Base-by-base conservation (phyloP, 2,329 filamentous ascomycete species). In the Epicoccum nigrum region DNA sequence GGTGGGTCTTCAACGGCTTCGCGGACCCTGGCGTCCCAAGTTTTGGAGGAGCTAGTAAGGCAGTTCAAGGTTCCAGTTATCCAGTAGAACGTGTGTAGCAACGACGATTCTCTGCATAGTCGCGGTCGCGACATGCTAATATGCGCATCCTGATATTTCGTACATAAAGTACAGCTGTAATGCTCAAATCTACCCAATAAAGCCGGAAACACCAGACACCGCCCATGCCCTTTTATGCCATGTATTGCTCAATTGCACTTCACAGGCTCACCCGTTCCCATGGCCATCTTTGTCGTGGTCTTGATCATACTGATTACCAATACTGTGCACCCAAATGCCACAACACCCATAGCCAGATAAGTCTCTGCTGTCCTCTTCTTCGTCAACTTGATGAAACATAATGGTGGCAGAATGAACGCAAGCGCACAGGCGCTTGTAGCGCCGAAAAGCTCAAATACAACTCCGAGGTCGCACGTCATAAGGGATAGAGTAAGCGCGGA, bases 371-470 rank as follows among this genome's bases (percentile, higher is more conserved):
- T 87, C 61, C 86, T 79, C 52, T 86, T 92, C 51, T 86, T 92
- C 61, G 90, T 93, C 54, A 99, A 79, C 76, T 95, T 96, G 68
- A 99, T 89, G 73, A 94, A 99, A 75, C 94, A 99, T 48, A 97
- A 77, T 20, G 94, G 94, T 55, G 94, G 94, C 54, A 99, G 77
- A 40, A 99, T 96, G 71, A 97, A 99, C 0, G 94, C 94, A 72
- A 99, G 82, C 6, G 91, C 92, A 63, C 92, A 94, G 3, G 94
- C 94, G 70, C 90, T 95, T 28, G 94, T 99, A 6, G 94, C 92
- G 55, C 94, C 94, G 51, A 99, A 94, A 15, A 99, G 80, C 77
- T 99, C 94, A 68, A 99, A 97, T 1, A 99, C 93, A 35, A 90
- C 85, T 44, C 94, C 94, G 3, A 99, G 80, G 71, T 99, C 94